Conservation (phyloP, 495 filamentous ascomycete genomes). For the Xylaria palmicola region DNA sequence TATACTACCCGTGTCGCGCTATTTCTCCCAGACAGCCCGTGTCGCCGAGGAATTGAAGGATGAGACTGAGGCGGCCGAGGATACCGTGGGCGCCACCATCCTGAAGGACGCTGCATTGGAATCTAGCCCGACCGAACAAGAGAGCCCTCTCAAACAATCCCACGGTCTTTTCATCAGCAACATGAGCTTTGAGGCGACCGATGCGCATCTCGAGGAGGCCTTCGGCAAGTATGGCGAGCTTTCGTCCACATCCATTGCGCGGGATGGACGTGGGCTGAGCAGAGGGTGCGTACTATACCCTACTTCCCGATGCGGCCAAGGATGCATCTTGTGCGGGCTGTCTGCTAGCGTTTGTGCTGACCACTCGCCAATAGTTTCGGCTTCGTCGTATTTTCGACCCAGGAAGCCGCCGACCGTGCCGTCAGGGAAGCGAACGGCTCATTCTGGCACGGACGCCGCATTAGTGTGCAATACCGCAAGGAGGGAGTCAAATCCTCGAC, state of each 20-base stretch:
- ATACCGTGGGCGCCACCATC: background rate
- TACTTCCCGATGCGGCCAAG: background rate
- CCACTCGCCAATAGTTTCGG: slow-evolving; percentile 60
- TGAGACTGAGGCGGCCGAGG: background rate
- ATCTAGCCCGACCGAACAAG: background rate
- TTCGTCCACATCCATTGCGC: slow-evolving; percentile 52
- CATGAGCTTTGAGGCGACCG: slow-evolving; percentile 78
- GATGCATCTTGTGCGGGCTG: background rate
- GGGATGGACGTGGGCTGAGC: slow-evolving; percentile 74
- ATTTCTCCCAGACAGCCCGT: slow-evolving; percentile 35
- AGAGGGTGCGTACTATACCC: slow-evolving; percentile 67
- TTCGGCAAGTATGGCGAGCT: slow-evolving; percentile 69
- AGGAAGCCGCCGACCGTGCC: slow-evolving; percentile 60
- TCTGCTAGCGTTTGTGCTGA: slow-evolving; percentile 23
- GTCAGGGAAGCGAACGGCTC: slow-evolving; percentile 62
- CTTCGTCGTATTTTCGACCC: slow-evolving; percentile 66
- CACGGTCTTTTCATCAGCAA: slow-evolving; percentile 72
- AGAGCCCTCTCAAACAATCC: slow-evolving; percentile 10
- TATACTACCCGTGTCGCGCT: slow-evolving; percentile 31
- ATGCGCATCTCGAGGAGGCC: slow-evolving; percentile 64
- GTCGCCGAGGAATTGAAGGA: slow-evolving; percentile 22
- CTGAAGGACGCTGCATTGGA: background rate
- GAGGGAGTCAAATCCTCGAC: background rate
- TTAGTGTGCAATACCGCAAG: slow-evolving; percentile 56
- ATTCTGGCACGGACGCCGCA: slow-evolving; percentile 77